These are phyloP conservation scores for Castanea crenata DNA, from an alignment of 306 rosid genomes.

Conservation along the genomic window DNA sequence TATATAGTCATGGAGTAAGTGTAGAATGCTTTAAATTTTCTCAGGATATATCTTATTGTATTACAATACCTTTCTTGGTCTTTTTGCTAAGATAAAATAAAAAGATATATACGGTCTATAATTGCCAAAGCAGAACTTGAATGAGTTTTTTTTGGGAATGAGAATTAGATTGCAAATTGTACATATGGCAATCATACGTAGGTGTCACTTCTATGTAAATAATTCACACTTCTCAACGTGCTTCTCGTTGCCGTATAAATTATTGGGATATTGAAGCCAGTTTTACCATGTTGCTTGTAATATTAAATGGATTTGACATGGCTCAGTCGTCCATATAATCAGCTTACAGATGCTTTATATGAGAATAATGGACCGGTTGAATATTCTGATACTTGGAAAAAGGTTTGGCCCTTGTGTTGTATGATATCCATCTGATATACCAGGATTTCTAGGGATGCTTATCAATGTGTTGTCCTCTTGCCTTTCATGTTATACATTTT, in stretches of 20 bases:
- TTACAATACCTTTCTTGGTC: neutral
- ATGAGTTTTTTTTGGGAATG: neutral
- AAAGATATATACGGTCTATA: neutral
- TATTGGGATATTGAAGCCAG: neutral
- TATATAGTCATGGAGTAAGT: constrained; percentile 90
- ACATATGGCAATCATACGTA: neutral
- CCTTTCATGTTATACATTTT: neutral
- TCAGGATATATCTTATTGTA: neutral
- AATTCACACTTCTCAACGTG: neutral
- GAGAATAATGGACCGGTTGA: neutral
- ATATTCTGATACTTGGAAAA: neutral
- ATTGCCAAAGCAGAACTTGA: neutral
- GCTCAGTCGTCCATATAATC: neutral
- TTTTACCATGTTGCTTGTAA: neutral
- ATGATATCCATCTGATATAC: neutral
- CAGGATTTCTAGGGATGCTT: neutral
- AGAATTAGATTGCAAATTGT: neutral
- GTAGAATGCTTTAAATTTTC: constrained; percentile 3
- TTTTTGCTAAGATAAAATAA: neutral
- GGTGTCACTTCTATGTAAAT: neutral
- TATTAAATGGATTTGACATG: neutral
- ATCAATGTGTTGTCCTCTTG: neutral
- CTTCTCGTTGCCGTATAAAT: neutral
- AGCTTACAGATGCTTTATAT: neutral
- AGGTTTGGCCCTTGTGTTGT: neutral